Evolutionary conservation across 2,329 filamentous ascomycete genomes (phyloP).

Genomic region (Grosmannia serpens): DNA sequence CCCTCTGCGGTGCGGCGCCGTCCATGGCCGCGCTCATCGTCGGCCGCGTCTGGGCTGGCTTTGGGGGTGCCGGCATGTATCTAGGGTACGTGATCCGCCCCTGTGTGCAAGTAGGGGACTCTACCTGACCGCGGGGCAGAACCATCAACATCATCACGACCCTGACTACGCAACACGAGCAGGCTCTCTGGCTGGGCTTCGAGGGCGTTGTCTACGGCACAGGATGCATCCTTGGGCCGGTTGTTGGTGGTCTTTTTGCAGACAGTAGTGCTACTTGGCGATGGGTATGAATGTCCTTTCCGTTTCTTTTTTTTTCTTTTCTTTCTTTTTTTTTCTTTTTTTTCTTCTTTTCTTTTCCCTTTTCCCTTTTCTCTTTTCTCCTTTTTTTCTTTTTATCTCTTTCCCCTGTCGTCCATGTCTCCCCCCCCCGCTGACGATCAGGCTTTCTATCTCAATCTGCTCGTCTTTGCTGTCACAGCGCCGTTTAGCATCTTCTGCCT

Average conservation of each 20-base stretch:
- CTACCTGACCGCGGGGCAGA: slow-evolving; percentile 21
- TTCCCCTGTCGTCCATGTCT: too few relatives aligned
- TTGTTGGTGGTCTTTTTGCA: slow-evolving; percentile 34
- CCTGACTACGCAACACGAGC: slow-evolving; percentile 16
- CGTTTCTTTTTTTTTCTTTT: background rate
- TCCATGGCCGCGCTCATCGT: slow-evolving; percentile 35
- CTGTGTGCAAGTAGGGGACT: background rate
- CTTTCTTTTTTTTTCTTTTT: background rate
- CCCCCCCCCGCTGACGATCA: background rate
- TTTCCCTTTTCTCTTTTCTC: too few relatives aligned
- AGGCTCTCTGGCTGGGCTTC: slow-evolving; percentile 17
- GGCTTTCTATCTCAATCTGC: slow-evolving; percentile 45
- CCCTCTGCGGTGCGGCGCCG: slow-evolving; percentile 31
- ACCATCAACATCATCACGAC: slow-evolving; percentile 14
- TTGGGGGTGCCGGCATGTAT: slow-evolving; percentile 34
- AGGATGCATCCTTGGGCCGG: slow-evolving; percentile 33
- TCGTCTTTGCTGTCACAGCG: slow-evolving; percentile 26
- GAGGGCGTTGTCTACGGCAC: slow-evolving; percentile 27
- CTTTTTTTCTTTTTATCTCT: too few relatives aligned
- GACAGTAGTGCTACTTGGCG: slow-evolving; percentile 31
- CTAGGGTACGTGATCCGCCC: slow-evolving; percentile 13
- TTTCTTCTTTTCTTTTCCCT: too few relatives aligned
- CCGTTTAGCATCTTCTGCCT: slow-evolving; percentile 20
- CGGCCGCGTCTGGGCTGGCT: slow-evolving; percentile 31
- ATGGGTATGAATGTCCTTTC: slow-evolving; percentile 17